Percentiles rank a stretch among this genome's conserved stretches.
phyloP scores from a whole-genome alignment of 2,329 filamentous ascomycete species.

The Endoconidiophora polonica region DNA sequence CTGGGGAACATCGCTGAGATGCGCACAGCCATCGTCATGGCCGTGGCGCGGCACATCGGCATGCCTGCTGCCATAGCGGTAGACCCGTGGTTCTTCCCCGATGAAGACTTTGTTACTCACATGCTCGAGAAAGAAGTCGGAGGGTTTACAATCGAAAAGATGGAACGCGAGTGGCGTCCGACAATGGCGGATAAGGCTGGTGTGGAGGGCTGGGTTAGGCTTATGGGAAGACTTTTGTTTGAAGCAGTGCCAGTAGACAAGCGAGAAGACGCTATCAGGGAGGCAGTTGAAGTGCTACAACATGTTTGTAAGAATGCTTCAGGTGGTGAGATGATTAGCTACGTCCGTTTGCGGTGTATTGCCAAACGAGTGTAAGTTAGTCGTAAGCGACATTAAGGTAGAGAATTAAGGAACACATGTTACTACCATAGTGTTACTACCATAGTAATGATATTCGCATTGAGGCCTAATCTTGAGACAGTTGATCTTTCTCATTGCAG shows the following conservation, averaged over 20 bases:
- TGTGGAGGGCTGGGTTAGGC: slow-evolving; percentile 46
- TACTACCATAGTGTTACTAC: no score
- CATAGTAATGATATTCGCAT: no score
- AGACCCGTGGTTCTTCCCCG: slow-evolving; percentile 58
- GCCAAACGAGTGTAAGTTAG: slow-evolving; percentile 22
- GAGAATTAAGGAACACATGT: no score
- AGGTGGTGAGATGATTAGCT: slow-evolving; percentile 37
- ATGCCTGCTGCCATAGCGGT: slow-evolving; percentile 30
- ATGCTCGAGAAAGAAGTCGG: slow-evolving; percentile 27
- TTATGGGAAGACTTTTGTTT: slow-evolving; percentile 45
- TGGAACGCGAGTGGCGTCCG: slow-evolving; percentile 48
- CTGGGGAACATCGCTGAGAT: slow-evolving; percentile 52
- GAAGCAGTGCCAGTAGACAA: slow-evolving; percentile 30
- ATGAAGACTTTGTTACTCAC: slow-evolving; percentile 38
- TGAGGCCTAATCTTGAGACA: no score
- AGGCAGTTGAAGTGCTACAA: slow-evolving; percentile 37
- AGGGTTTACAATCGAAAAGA: slow-evolving; percentile 31
- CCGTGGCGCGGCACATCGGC: slow-evolving; percentile 34
- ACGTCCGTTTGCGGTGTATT: slow-evolving; percentile 36
- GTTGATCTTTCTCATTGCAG: no score
- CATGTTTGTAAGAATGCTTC: slow-evolving; percentile 29
- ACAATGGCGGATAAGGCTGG: slow-evolving; percentile 42
- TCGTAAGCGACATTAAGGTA: background rate
- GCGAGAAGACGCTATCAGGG: slow-evolving; percentile 35
- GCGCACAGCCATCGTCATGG: slow-evolving; percentile 37